Base-by-base conservation (phyloP, 352 stramenopile genomes). In the Labyrinthula sp. region DNA sequence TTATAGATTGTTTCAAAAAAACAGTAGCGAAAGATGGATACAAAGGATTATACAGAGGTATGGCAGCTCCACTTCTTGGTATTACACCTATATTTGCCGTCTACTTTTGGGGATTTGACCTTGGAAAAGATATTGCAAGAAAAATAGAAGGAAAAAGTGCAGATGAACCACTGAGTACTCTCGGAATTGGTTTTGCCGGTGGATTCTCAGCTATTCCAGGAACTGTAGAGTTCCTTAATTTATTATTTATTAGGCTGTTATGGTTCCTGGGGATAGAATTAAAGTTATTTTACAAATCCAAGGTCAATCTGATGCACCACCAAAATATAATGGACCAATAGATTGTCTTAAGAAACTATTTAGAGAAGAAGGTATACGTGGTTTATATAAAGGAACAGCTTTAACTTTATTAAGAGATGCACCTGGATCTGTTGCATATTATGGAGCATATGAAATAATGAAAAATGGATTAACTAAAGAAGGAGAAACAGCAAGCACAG, bases 21-120 rank as follows among this genome's bases (percentile, higher is more conserved):
- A 91, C 88, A 31, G 57, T 95, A 4, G 67, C 65, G 9, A 78
- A 74, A 37, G 83, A 95, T 47, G 86, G 86, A 17, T 65, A 92
- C 57, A 50, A 73, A 45, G 49, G 22, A 7, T 34, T 73, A 20
- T 96, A 94, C 64, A 76, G 80, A 14, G 84, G 84, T 30, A 87
- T 96, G 61, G 89, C 80, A 10, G 83, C 84, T 23, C 86, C 84
- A 10, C 63, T 96, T 18, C 69, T 88, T 21, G 86, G 82, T 2
- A 71, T 94, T 7, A 82, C 79, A 3, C 84, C 86, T 27, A 93
- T 95, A 41, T 96, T 94, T 55, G 84, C 84, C 3, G 71, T 89
- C 2, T 89, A 72, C 62, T 96, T 96, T 66, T 95, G 84, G 84
- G 85, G 82, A 29, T 93, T 94, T 61, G 84, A 94, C 62, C 78